Percentiles rank a stretch among this genome's conserved stretches.
Conservation (phyloP, 192 early-diverging fungal species). For the Coemansia sp. region DNA sequence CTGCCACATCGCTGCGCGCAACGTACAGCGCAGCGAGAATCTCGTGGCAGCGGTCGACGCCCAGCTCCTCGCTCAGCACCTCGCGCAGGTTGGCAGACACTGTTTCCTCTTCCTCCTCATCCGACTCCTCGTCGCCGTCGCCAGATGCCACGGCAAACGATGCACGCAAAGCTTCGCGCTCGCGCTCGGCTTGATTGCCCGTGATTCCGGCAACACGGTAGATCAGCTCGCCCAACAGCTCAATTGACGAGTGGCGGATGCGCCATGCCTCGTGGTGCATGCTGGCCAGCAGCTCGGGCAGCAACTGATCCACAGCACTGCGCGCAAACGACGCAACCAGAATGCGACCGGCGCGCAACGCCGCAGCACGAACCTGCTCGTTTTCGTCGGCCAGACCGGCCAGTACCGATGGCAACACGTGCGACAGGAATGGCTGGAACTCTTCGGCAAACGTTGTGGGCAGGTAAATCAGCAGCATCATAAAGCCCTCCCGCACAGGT, state of each 20-base stretch:
- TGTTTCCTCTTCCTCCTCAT: slow-evolving; percentile 31
- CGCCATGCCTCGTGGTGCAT: slow-evolving; percentile 94
- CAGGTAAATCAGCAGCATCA: slow-evolving; percentile 91
- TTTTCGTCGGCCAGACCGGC: slow-evolving; percentile 92
- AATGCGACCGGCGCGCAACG: slow-evolving; percentile 88
- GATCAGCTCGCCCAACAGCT: slow-evolving; percentile 92
- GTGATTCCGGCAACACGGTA: slow-evolving; percentile 87
- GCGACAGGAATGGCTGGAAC: slow-evolving; percentile 89
- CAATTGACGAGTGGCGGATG: slow-evolving; percentile 90
- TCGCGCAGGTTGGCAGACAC: slow-evolving; percentile 46
- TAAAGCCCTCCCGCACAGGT: slow-evolving; percentile 94
- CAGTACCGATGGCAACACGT: slow-evolving; percentile 85
- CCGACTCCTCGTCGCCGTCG: slow-evolving; percentile 28
- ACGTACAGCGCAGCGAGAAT: slow-evolving; percentile 92
- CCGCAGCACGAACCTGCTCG: slow-evolving; percentile 90
- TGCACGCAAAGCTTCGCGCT: slow-evolving; percentile 47
- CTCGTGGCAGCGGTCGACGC: slow-evolving; percentile 77
- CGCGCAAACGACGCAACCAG: slow-evolving; percentile 89
- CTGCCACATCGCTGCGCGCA: slow-evolving; percentile 76
- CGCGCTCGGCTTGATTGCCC: slow-evolving; percentile 59
- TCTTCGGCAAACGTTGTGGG: slow-evolving; percentile 90
- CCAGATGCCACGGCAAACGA: slow-evolving; percentile 46
- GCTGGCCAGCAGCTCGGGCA: slow-evolving; percentile 88
- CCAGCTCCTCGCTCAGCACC: slow-evolving; percentile 74
- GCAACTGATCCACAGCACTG: slow-evolving; percentile 81